Evolutionary conservation across 176 grass and related monocot genomes (phyloP).

Genomic region (Guadua angustifolia): DNA sequence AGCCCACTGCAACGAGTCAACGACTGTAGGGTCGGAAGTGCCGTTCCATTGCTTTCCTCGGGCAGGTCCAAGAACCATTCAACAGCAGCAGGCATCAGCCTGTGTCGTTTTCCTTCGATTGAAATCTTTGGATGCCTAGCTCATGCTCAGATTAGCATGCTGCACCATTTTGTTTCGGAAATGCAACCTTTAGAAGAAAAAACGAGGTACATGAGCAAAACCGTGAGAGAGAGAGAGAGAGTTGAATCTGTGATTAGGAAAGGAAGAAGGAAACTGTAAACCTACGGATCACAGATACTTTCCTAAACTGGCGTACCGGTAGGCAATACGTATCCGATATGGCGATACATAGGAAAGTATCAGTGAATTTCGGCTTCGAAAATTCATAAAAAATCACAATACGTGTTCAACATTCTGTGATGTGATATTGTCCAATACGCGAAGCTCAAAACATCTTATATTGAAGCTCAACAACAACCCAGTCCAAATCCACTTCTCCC

Average conservation of each 20-base stretch:
- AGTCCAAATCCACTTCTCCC: too few species aligned
- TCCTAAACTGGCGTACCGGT: too few species aligned
- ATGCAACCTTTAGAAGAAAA: constrained; percentile 1
- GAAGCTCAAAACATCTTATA: too few species aligned
- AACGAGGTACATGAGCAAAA: background rate
- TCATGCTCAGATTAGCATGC: constrained; percentile 17
- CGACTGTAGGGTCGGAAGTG: background rate
- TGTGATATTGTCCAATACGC: too few species aligned
- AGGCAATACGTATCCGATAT: too few species aligned
- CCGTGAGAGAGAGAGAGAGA: background rate
- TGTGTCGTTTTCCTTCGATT: background rate
- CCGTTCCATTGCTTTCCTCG: background rate
- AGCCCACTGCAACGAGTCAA: background rate
- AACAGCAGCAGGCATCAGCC: constrained; percentile 2
- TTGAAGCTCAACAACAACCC: too few species aligned
- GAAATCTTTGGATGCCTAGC: background rate
- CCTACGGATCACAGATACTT: too few species aligned
- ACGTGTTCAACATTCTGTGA: too few species aligned
- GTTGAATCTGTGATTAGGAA: background rate
- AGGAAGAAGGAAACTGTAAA: background rate
- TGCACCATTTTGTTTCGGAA: background rate
- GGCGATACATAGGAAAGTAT: too few species aligned
- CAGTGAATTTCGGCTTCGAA: too few species aligned
- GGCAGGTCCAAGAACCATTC: background rate
- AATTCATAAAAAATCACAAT: too few species aligned